A percentile compares a stretch with the other conserved stretches of the same genome.
These are phyloP conservation scores for Dryas octopetala DNA, from an alignment of 306 rosid genomes.

Conservation along the genomic window DNA sequence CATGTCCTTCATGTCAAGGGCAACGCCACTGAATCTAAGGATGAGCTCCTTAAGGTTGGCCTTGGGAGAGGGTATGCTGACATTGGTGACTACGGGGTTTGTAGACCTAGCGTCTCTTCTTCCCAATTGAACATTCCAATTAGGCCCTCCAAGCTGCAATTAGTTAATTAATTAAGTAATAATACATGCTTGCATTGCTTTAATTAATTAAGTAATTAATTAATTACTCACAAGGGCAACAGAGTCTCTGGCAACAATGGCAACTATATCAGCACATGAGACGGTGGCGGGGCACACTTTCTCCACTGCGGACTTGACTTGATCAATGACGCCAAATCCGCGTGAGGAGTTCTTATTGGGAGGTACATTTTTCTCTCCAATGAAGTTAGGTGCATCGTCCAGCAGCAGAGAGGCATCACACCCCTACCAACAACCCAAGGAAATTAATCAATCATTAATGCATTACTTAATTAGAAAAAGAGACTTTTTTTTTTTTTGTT, in stretches of 20 bases:
- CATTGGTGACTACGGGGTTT: slow-evolving; percentile 59
- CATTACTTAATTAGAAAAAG: too few species aligned
- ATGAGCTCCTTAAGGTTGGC: slow-evolving; percentile 55
- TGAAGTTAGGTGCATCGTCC: slow-evolving; percentile 62
- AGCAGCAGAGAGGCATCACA: slow-evolving; percentile 84
- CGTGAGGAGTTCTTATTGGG: slow-evolving; percentile 65
- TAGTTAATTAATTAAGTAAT: too few species aligned
- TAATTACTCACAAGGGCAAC: slow-evolving; percentile 44
- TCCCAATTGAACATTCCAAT: slow-evolving; percentile 73
- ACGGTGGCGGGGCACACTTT: slow-evolving; percentile 55
- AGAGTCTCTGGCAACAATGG: slow-evolving; percentile 65
- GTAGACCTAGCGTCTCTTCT: slow-evolving; percentile 64
- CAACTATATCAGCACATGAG: slow-evolving; percentile 79
- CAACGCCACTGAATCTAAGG: slow-evolving; percentile 47
- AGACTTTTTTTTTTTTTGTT: too few species aligned
- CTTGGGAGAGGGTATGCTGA: slow-evolving; percentile 51
- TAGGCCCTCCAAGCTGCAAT: slow-evolving; percentile 72
- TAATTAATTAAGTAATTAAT: neutral
- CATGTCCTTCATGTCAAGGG: slow-evolving; percentile 61
- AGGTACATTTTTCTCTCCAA: slow-evolving; percentile 67
- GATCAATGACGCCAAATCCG: slow-evolving; percentile 71
- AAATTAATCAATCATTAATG: too few species aligned
- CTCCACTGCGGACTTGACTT: slow-evolving; percentile 65
- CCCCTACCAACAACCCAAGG: slow-evolving; percentile 39
- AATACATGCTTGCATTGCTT: too few species aligned